A percentile compares a stretch with the other conserved stretches of the same genome.
phyloP scores from a whole-genome alignment of 768 basidiomycete genomes.

The Mycena vitilis region DNA sequence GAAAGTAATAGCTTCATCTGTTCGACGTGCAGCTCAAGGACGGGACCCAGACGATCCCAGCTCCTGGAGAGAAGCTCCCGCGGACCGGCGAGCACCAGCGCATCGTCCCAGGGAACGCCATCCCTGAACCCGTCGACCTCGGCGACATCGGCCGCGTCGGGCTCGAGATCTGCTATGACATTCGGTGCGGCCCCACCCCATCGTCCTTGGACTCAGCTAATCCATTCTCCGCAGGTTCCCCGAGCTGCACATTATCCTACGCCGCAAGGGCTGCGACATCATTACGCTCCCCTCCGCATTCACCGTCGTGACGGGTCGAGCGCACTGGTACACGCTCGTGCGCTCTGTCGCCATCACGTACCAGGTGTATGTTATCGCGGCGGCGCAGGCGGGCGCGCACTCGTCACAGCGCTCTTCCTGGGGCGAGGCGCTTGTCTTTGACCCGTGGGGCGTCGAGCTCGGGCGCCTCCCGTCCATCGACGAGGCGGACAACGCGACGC shows the following conservation, averaged over 20 bases:
- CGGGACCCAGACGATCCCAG: slow-evolving; percentile 1
- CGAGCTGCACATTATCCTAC: slow-evolving; percentile 35
- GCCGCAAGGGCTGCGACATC: slow-evolving; percentile 33
- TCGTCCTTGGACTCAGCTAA: too few species aligned
- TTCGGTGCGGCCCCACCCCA: not conserved
- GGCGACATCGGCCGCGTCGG: slow-evolving; percentile 34
- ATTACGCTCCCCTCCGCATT: slow-evolving; percentile 35
- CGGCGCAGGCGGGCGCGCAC: slow-evolving; percentile 35
- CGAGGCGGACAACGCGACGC: slow-evolving; percentile 30
- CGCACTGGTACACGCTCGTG: slow-evolving; percentile 36
- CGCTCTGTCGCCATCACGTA: slow-evolving; percentile 34
- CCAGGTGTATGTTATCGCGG: slow-evolving; percentile 37
- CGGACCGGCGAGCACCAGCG: slow-evolving; percentile 24
- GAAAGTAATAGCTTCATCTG: slow-evolving; percentile 23
- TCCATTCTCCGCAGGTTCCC: slow-evolving; percentile 10
- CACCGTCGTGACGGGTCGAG: slow-evolving; percentile 34
- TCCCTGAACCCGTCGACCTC: slow-evolving; percentile 29
- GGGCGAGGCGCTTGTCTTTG: slow-evolving; percentile 37
- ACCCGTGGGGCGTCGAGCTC: slow-evolving; percentile 36
- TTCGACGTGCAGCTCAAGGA: slow-evolving; percentile 35
- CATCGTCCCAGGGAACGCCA: slow-evolving; percentile 32
- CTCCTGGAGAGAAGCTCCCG: too few species aligned
- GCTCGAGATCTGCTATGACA: slow-evolving; percentile 37
- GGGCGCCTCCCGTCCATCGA: slow-evolving; percentile 35
- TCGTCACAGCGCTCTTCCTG: slow-evolving; percentile 30